Base-by-base conservation (phyloP, 371 early-diverging fungal species). In the Mortierella sp. region DNA sequence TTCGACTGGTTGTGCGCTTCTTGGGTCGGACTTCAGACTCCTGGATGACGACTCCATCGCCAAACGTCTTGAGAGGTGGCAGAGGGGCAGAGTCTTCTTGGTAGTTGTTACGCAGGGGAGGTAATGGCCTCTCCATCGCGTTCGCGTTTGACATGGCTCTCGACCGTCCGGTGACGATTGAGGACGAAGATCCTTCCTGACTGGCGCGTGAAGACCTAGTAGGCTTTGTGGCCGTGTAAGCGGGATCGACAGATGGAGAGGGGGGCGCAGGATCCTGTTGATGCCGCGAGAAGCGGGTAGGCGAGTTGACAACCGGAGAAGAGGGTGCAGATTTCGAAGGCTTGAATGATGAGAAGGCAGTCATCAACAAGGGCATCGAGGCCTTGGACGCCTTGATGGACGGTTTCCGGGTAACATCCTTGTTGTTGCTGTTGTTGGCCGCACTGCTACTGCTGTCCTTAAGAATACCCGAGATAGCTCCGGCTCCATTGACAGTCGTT, bases 351-450 rank as follows among this genome's bases (percentile, higher is more conserved):
- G 86, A 81, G 55, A 85, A 85, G 4, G 86, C 86, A 0, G 81
- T 85, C 81, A 85, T 85, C 34, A 85, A 51, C 24, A 81, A 85
- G 13, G 86, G 86, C 86, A 85, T 85, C 5, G 86, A 64, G 9
- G 86, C 76, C 75, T 85, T 85, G 37, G 86, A 81, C 5, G 81
- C 50, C 61, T 81, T 81, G 77, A 85, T 85, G 24, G 86, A 81
- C 10, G 86, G 76, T 37, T 85, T 85, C 69, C 80, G 64, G 1
- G 77, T 1, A 3, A 37, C 48, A 61, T 78, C 78, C 37, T 72
- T 75, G 43, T 6, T 40, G 43, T 40, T 40, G 43, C 43, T 40
- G 43, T 40, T 40, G 51, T 59, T 40, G 13, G 69, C 8, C 48
- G 13, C 10, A 34, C 57, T 57, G 0, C 50, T 24, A 34, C 57